Evolutionary conservation across 768 basidiomycete species (phyloP).

Genomic region (Tephrocybe sp.): DNA sequence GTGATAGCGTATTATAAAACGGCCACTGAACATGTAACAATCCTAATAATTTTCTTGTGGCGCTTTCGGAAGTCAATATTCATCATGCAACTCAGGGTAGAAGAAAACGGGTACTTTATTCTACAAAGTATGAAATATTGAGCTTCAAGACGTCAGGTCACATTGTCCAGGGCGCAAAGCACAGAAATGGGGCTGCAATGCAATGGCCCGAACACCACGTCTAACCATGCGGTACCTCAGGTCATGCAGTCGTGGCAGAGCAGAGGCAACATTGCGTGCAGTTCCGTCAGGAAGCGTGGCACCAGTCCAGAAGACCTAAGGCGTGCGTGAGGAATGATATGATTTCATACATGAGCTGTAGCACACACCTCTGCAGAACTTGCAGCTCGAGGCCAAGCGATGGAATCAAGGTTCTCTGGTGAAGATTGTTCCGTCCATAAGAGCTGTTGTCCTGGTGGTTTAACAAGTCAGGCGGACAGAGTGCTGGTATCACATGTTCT

Average conservation of each 20-base stretch:
- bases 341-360: neutral
- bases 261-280: constrained; percentile 32
- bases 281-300: constrained; percentile 37
- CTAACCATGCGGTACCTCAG: constrained; percentile 47
- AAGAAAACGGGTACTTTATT: too few species aligned
- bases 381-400: constrained; percentile 73
- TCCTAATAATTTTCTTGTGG: too few species aligned
- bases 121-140: too few species aligned
- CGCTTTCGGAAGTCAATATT: too few species aligned
- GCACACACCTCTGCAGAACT: constrained; percentile 56
- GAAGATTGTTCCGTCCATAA: constrained; percentile 77
- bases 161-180: constrained; percentile 48
- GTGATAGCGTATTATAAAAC: too few species aligned
- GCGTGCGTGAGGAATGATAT: too few species aligned
- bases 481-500: neutral
- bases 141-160: constrained; percentile 23
- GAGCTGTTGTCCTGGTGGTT: constrained; percentile 52
- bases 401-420: constrained; percentile 66
- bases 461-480: neutral
- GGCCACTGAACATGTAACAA: too few species aligned
- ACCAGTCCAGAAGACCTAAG: constrained; percentile 72
- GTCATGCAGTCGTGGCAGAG: constrained; percentile 48
- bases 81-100: too few species aligned
- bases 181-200: constrained; percentile 60
- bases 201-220: constrained; percentile 45